These are phyloP conservation scores for Nakazawaea wyomingensis DNA, from an alignment of 805 yeast genomes.

Conservation along the genomic window DNA sequence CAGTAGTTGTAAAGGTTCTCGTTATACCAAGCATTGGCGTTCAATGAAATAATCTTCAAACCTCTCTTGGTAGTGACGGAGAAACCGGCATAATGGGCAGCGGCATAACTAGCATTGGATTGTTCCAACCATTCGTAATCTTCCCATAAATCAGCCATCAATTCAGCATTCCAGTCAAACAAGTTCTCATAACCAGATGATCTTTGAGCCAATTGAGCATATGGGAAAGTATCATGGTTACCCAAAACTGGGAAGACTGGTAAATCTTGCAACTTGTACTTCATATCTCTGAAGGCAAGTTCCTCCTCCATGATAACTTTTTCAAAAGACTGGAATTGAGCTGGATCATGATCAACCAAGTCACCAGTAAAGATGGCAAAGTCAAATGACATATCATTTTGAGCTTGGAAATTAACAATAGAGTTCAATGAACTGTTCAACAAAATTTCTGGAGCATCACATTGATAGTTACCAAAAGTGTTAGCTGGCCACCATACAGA, in stretches of 20 bases:
- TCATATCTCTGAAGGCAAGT: slow-evolving; percentile 28
- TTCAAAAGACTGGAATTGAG: slow-evolving; percentile 26
- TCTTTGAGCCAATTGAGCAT: slow-evolving; percentile 34
- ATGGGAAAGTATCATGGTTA: slow-evolving; percentile 40
- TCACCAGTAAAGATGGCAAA: slow-evolving; percentile 41
- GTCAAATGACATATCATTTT: slow-evolving; percentile 19
- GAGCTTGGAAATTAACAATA: slow-evolving; percentile 10
- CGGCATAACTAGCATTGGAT: slow-evolving; percentile 6
- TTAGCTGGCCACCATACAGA: slow-evolving; percentile 29
- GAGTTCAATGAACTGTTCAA: slow-evolving; percentile 32
- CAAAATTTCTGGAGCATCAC: slow-evolving; percentile 37
- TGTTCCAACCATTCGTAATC: slow-evolving; percentile 9
- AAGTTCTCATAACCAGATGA: slow-evolving; percentile 1
- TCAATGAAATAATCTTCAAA: slow-evolving; percentile 33
- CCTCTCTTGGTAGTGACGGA: slow-evolving; percentile 32
- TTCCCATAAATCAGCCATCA: slow-evolving; percentile 4
- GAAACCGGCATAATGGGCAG: slow-evolving; percentile 34
- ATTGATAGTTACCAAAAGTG: slow-evolving; percentile 33
- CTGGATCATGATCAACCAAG: too few relatives aligned
- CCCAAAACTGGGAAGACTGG: slow-evolving; percentile 36
- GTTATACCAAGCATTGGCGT: slow-evolving; percentile 31
- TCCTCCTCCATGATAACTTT: slow-evolving; percentile 32
- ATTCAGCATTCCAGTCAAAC: slow-evolving; percentile 12
- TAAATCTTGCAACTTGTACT: slow-evolving; percentile 26
- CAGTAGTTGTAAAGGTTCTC: slow-evolving; percentile 31